Evolutionary conservation across 495 filamentous ascomycete genomes (phyloP), one percentile per base, ranked within the genome.

Genomic region (Hypomontagnella submonticulosa): DNA sequence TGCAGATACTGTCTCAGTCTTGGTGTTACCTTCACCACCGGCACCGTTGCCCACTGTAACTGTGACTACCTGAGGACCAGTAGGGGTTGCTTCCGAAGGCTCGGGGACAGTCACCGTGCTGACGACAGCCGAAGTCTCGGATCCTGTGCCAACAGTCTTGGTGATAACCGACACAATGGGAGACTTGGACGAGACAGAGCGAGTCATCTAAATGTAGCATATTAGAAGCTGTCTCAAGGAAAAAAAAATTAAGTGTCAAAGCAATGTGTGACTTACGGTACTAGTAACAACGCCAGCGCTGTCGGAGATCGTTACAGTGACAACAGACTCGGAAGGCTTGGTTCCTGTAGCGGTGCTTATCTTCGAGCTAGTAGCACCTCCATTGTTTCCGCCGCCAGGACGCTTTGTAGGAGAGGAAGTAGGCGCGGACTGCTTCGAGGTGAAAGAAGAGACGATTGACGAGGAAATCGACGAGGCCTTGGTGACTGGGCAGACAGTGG

Each of bases 401-500:
- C 12, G 16, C 8, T 48, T 44, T 15, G 30, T 20, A 18, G 42
- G 36, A 34, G 66, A 32, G 9, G 30, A 34, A 40, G 13, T 32
- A 18, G 40, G 40, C 13, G 42, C 16, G 8, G 70, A 52, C 15
- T 34, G 5, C 5, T 15, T 20, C 30, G 46, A 46, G 43, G 54
- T 65, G 13, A 61, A 67, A 13, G 66, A 70, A 16, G 47, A 56
- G 13, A 72, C 34, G 4, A 71, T 57, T 1, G 70, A 72, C 20
- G 70, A 72, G 36, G 70, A 72, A 13, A 72, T 65, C 0, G 59
- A 44, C 9, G 66, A 41, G 1, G 40, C 70, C n/a, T 63, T 67
- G 13, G 67, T 67, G 34, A 72, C 67, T 11, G 67, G 63, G 54
- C 70, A 72, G n/a, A 70, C 70, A 27, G 63, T 72, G 8, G 70